Percentiles rank a stretch among this genome's conserved stretches.
These are phyloP conservation scores for Teratosphaeriaceae sp. DNA, from an alignment of 2,329 filamentous ascomycete genomes.

Conservation along the genomic window DNA sequence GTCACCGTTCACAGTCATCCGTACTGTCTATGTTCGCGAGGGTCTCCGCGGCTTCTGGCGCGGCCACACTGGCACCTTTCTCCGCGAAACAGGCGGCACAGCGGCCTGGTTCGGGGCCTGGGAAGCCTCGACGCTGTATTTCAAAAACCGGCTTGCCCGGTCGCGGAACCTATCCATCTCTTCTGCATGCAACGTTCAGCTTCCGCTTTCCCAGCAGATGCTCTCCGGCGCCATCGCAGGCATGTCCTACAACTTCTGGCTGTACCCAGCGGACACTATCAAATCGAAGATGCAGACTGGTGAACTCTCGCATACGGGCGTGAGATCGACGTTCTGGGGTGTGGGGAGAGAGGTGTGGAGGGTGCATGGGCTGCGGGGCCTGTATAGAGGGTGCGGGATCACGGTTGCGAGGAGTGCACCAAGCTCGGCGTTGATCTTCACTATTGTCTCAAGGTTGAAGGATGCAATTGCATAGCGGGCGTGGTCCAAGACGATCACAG, in stretches of 20 bases:
- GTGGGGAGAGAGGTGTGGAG: constrained; percentile 72
- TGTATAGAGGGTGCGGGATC: constrained; percentile 93
- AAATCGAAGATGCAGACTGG: constrained; percentile 96
- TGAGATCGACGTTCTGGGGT: constrained; percentile 59
- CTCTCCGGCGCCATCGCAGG: constrained; percentile 80
- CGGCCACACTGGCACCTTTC: constrained; percentile 85
- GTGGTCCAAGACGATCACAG: too few species aligned
- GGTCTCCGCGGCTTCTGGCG: constrained; percentile 89
- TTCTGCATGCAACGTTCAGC: constrained; percentile 25
- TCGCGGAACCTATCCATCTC: constrained; percentile 33
- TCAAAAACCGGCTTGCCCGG: constrained; percentile 44
- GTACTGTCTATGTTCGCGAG: constrained; percentile 72
- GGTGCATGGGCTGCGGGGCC: constrained; percentile 70
- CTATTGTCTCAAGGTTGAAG: constrained; percentile 85
- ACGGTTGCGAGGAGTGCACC: constrained; percentile 82
- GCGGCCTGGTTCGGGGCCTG: constrained; percentile 95
- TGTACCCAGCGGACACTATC: constrained; percentile 95
- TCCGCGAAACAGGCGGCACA: constrained; percentile 87
- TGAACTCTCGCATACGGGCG: constrained; percentile 48
- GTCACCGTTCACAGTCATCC: constrained; percentile 62
- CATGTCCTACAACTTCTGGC: constrained; percentile 92
- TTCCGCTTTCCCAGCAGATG: constrained; percentile 83
- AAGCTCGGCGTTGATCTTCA: constrained; percentile 97
- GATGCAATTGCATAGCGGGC: constrained; percentile 51
- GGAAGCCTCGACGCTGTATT: constrained; percentile 67